These are phyloP conservation scores for Sarocladium kiliense DNA, from an alignment of 2,329 filamentous ascomycete species.

Conservation along the genomic window DNA sequence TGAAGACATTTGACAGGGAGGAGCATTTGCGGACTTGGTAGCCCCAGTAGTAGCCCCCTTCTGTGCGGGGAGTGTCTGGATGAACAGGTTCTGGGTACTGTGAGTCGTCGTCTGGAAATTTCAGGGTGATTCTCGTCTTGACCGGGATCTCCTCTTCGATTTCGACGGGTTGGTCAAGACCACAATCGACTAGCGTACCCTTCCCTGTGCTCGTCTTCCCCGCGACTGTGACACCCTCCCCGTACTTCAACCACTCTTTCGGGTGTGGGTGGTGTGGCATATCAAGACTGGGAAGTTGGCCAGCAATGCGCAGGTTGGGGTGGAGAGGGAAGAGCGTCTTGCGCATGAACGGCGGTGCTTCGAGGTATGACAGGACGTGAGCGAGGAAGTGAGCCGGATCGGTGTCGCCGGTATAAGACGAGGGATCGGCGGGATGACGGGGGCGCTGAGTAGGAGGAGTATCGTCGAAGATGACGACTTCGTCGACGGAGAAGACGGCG, in stretches of 20 bases:
- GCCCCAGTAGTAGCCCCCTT: conserved; percentile 83
- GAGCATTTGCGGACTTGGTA: conserved; percentile 63
- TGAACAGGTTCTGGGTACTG: conserved; percentile 54
- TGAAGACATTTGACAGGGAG: conserved; percentile 69
- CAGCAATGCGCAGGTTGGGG: conserved; percentile 69
- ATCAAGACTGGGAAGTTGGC: conserved; percentile 70
- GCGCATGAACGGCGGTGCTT: conserved; percentile 78
- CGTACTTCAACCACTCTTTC: conserved; percentile 73
- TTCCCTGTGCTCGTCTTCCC: conserved; percentile 34
- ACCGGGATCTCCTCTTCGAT: conserved; percentile 59
- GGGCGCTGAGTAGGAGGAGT: conserved; percentile 41
- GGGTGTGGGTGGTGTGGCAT: conserved; percentile 78
- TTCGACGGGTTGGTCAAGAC: conserved; percentile 48
- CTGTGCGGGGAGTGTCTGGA: conserved; percentile 63
- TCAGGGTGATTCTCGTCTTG: conserved; percentile 69
- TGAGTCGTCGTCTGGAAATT: conserved; percentile 48
- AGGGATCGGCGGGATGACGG: conserved; percentile 40
- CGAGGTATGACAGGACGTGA: conserved; percentile 75
- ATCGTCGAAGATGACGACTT: conserved; percentile 79
- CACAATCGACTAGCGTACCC: conserved; percentile 54
- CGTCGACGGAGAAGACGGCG: conserved; percentile 79
- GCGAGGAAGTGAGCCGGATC: conserved; percentile 77
- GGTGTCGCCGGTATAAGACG: conserved; percentile 60
- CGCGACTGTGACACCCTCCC: conserved; percentile 66
- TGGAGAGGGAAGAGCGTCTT: conserved; percentile 72